phyloP scores from a whole-genome alignment of 2,329 filamentous ascomycete species.

The Diplocarpon mali region DNA sequence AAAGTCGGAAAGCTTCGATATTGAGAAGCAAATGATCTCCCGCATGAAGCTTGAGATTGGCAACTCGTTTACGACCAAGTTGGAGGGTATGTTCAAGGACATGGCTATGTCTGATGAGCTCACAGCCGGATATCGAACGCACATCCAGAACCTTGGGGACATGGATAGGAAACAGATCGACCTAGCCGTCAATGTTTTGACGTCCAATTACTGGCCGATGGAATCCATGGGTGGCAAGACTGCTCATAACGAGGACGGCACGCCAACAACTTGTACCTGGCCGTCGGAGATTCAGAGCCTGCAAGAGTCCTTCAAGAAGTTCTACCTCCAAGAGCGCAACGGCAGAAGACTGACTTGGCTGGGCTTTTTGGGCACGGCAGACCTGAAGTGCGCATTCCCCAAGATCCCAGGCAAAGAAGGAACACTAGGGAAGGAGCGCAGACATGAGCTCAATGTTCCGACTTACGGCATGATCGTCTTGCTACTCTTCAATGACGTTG shows the following conservation, averaged over 20 bases:
- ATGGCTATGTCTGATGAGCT: conserved; percentile 82
- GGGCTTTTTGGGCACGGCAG: conserved; percentile 61
- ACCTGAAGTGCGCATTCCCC: conserved; percentile 71
- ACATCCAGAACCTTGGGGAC: conserved; percentile 45
- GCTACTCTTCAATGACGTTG: conserved; percentile 75
- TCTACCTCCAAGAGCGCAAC: conserved; percentile 77
- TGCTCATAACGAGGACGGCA: conserved; percentile 38
- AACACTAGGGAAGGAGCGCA: conserved; percentile 50
- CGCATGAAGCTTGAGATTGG: conserved; percentile 97
- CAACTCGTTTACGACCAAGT: conserved; percentile 82
- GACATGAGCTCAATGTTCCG: conserved; percentile 83
- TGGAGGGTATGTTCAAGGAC: conserved; percentile 97
- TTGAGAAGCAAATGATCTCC: conserved; percentile 89
- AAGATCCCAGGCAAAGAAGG: conserved; percentile 60
- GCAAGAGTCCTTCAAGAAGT: conserved; percentile 77
- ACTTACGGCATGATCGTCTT: conserved; percentile 90
- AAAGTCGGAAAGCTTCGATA: conserved; percentile 82
- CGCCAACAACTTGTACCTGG: conserved; percentile 51
- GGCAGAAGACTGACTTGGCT: conserved; percentile 84
- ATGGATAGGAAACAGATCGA: conserved; percentile 56
- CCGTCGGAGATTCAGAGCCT: conserved; percentile 63
- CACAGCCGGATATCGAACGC: conserved; percentile 62
- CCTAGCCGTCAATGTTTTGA: conserved; percentile 74
- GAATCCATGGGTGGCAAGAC: conserved; percentile 64
- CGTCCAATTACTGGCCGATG: conserved; percentile 89